Evolutionary conservation across 768 basidiomycete genomes (phyloP).

Genomic region (Clavaria fumosa): DNA sequence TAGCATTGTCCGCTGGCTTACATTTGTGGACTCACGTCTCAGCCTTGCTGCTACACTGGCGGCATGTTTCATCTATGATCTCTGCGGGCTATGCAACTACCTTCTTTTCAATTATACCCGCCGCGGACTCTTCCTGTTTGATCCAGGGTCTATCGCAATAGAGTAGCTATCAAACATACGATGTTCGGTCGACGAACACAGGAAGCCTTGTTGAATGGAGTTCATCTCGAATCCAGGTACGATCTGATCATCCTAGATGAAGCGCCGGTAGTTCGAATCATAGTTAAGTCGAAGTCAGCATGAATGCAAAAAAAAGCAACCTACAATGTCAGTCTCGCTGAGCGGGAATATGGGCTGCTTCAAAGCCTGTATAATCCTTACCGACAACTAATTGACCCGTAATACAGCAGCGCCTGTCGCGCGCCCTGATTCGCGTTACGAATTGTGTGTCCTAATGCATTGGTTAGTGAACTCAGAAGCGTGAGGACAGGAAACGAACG

Average conservation of each 20-base stretch:
- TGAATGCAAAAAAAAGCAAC: neutral
- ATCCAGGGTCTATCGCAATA: slow-evolving; percentile 12
- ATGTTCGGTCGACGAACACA: slow-evolving; percentile 11
- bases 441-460: slow-evolving; percentile 8
- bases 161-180: slow-evolving; percentile 11
- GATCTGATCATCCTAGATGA: slow-evolving; percentile 12
- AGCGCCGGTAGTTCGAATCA: slow-evolving; percentile 8
- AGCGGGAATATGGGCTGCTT: slow-evolving; percentile 12
- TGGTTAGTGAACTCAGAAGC: neutral
- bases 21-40: too few relatives aligned
- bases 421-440: slow-evolving; percentile 9
- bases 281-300: slow-evolving; percentile 5
- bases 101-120: too few relatives aligned
- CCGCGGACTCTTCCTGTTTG: too few relatives aligned
- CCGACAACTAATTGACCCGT: slow-evolving; percentile 10
- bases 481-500: slow-evolving; percentile 5
- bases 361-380: slow-evolving; percentile 12
- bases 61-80: too few relatives aligned
- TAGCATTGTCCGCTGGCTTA: too few relatives aligned
- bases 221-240: slow-evolving; percentile 10
- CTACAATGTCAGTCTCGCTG: slow-evolving; percentile 9
- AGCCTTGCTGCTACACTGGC: too few relatives aligned
- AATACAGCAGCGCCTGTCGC: slow-evolving; percentile 11
- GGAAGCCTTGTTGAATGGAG: slow-evolving; percentile 12
- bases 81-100: too few relatives aligned